Conservation (phyloP, 176 grass and related monocot genomes). For the Carex kokanica region DNA sequence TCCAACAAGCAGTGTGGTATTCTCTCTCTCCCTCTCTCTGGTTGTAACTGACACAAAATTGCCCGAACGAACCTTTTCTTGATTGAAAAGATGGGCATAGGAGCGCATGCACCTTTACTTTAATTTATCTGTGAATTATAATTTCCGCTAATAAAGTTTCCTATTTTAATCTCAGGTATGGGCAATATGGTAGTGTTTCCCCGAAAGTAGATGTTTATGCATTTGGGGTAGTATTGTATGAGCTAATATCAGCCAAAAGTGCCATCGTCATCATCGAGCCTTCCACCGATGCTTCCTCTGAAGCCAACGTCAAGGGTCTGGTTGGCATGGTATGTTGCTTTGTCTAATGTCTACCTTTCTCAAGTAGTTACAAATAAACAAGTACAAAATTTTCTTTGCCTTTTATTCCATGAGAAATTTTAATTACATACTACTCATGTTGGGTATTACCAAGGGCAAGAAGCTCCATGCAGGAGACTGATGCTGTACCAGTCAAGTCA, state of each 20-base stretch:
- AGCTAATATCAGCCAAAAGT: constrained; percentile 92
- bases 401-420: not conserved
- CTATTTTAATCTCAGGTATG: constrained; percentile 51
- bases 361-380: not conserved
- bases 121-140: constrained; percentile 1
- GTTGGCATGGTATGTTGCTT: constrained; percentile 61
- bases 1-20: too few species aligned
- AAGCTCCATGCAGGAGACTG: not conserved
- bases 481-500: too few species aligned
- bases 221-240: constrained; percentile 91
- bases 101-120: not conserved
- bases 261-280: constrained; percentile 51
- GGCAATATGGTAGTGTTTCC: constrained; percentile 77
- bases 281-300: constrained; percentile 36
- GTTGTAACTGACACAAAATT: not conserved
- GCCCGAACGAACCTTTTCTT: not conserved
- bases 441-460: not conserved
- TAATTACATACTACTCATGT: not conserved
- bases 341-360: not conserved
- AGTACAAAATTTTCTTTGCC: not conserved
- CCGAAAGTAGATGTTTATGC: constrained; percentile 87
- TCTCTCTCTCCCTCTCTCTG: too few species aligned
- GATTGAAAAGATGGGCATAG: not conserved
- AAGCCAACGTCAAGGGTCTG: constrained; percentile 50
- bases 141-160: not conserved